phyloP scores from a whole-genome alignment of 805 yeast genomes.

The Suhomyces sp. region DNA sequence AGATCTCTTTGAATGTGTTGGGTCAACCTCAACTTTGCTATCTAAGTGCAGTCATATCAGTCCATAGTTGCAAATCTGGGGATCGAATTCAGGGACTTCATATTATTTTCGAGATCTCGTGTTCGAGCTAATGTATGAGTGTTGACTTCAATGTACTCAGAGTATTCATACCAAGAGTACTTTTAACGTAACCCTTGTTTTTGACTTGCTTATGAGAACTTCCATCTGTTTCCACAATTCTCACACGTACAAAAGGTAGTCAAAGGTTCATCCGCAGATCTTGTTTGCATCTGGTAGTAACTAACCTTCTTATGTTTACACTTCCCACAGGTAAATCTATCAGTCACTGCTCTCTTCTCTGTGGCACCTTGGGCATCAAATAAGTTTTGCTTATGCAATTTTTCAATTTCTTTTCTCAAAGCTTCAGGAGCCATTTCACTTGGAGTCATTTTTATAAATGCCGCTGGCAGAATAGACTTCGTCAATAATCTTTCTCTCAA shows the following conservation, averaged over 20 bases:
- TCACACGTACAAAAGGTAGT: slow-evolving; percentile 98
- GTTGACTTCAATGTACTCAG: background rate
- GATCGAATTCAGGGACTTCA: too few species aligned
- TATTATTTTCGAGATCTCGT: too few species aligned
- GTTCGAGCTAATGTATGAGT: too few species aligned
- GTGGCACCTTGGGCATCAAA: slow-evolving; percentile 98
- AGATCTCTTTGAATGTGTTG: too few species aligned
- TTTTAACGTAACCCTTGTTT: background rate
- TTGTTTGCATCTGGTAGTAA: slow-evolving; percentile 95
- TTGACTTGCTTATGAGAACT: slow-evolving; percentile 59
- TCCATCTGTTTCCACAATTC: slow-evolving; percentile 97
- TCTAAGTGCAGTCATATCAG: too few species aligned
- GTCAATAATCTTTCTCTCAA: slow-evolving; percentile 65
- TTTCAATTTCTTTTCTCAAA: slow-evolving; percentile 79
- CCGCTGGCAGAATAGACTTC: slow-evolving; percentile 64
- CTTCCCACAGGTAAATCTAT: slow-evolving; percentile 94
- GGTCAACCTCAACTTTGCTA: too few species aligned
- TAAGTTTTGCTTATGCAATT: slow-evolving; percentile 81
- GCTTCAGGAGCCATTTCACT: slow-evolving; percentile 95
- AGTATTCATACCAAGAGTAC: background rate
- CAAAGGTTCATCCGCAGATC: slow-evolving; percentile 98
- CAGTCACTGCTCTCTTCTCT: slow-evolving; percentile 93
- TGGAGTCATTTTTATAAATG: slow-evolving; percentile 80
- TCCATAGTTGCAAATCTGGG: too few species aligned
- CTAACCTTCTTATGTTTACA: slow-evolving; percentile 97